phyloP scores from a whole-genome alignment of 805 yeast genomes.

The Saturnispora diversa region DNA sequence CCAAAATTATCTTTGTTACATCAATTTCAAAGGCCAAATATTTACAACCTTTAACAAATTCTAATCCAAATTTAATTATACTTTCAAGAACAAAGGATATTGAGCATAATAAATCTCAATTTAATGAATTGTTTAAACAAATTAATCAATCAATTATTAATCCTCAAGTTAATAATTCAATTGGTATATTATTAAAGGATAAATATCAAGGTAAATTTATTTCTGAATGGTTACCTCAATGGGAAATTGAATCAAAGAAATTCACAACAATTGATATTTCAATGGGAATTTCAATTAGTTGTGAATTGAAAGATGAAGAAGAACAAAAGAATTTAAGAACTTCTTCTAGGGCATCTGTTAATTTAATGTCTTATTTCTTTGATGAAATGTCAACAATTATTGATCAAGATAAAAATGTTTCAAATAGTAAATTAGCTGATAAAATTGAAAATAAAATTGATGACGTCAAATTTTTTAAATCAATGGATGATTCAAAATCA shows the following conservation, averaged over 20 bases:
- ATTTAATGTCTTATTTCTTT: slow-evolving; percentile 72
- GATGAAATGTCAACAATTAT: slow-evolving; percentile 82
- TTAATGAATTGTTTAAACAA: slow-evolving; percentile 46
- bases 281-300: slow-evolving; percentile 42
- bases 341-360: slow-evolving; percentile 72
- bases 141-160: slow-evolving; percentile 38
- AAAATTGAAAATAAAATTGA: slow-evolving; percentile 76
- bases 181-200: slow-evolving; percentile 73
- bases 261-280: slow-evolving; percentile 46
- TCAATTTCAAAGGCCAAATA: slow-evolving; percentile 81
- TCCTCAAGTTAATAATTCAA: slow-evolving; percentile 28
- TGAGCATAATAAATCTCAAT: slow-evolving; percentile 62
- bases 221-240: slow-evolving; percentile 60
- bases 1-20: slow-evolving; percentile 59
- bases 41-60: slow-evolving; percentile 47
- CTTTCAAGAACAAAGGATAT: slow-evolving; percentile 77
- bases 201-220: slow-evolving; percentile 76
- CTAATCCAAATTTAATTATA: slow-evolving; percentile 35
- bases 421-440: slow-evolving; percentile 68
- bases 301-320: slow-evolving; percentile 72
- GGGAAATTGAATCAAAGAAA: slow-evolving; percentile 28
- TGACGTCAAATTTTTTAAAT: slow-evolving; percentile 57
- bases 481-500: slow-evolving; percentile 37
- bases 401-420: slow-evolving; percentile 74
- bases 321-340: slow-evolving; percentile 58